Percentiles rank a stretch among this genome's conserved stretches.
Evolutionary conservation across 2,329 filamentous ascomycete genomes (phyloP).

Genomic region (Harringtonia aguacate): DNA sequence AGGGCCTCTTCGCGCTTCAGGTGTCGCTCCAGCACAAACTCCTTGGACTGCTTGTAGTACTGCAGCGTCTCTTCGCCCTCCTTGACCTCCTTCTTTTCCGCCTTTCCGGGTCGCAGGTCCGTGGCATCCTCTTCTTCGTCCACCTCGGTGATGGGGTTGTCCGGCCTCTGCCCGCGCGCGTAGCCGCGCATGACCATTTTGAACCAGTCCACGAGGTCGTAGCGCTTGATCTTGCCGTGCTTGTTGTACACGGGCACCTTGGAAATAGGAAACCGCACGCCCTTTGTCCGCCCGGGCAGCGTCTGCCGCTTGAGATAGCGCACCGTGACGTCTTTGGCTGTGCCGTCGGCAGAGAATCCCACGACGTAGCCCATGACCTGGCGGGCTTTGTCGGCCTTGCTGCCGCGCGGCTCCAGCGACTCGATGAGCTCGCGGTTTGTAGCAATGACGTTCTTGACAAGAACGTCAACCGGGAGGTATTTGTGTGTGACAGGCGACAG

Average conservation of each 20-base stretch:
- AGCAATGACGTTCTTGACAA: slow-evolving; percentile 58
- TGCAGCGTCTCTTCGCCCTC: slow-evolving; percentile 75
- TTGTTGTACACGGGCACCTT: slow-evolving; percentile 73
- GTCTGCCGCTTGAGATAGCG: slow-evolving; percentile 75
- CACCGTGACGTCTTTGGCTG: slow-evolving; percentile 89
- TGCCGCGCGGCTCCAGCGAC: slow-evolving; percentile 72
- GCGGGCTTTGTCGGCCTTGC: slow-evolving; percentile 72
- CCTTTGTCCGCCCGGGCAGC: slow-evolving; percentile 84
- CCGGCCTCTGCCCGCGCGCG: slow-evolving; percentile 29
- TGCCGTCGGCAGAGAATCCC: slow-evolving; percentile 71
- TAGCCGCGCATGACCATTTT: slow-evolving; percentile 63
- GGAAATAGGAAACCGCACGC: slow-evolving; percentile 64
- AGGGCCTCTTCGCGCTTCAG: slow-evolving; percentile 88
- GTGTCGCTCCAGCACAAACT: slow-evolving; percentile 78
- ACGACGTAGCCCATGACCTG: slow-evolving; percentile 87
- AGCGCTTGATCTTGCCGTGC: slow-evolving; percentile 64
- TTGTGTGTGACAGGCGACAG: slow-evolving; percentile 72
- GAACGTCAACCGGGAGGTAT: slow-evolving; percentile 68
- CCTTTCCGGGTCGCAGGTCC: slow-evolving; percentile 62
- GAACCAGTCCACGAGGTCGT: slow-evolving; percentile 84
- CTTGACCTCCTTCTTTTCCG: slow-evolving; percentile 61
- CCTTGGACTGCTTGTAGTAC: slow-evolving; percentile 75
- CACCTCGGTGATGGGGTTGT: slow-evolving; percentile 50
- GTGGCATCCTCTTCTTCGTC: slow-evolving; percentile 73
- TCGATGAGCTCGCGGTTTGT: slow-evolving; percentile 62